Evolutionary conservation across 1,139 yeast genomes (phyloP), one percentile per base, ranked within the genome.

Genomic region (Yamadazyma sp.): DNA sequence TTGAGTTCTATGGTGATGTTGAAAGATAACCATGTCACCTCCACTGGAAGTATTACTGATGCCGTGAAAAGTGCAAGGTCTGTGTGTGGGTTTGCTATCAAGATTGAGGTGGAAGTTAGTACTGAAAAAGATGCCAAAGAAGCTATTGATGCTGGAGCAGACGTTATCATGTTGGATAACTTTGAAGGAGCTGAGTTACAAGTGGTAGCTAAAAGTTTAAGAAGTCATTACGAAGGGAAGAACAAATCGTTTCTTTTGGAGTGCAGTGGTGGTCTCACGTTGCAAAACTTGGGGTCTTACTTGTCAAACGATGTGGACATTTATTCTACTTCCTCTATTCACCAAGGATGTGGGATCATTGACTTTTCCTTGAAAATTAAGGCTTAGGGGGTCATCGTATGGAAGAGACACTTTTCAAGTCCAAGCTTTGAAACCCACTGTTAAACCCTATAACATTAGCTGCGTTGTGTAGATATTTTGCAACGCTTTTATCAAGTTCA

Each of bases 71-170:
- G 76, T 42, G 97, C 97, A 1, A 76, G 87, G 40, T 65, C 71
- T 11, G 95, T 84, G 1, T 87, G 90, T 54, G 97, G 97, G 3
- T 90, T 90, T 63, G 79, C 96, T 2, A 74, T 85, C 33, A 92
- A 92, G 62, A 84, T 92, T 38, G 97, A 90, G 60, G 97, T 90
- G 28, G 97, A 90, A 62, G 92, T 88, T 37, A 86, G 86, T 54
- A 67, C 77, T 40, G 95, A 86, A 57, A 75, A 65, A 6, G 97
- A 89, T 52, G 97, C 97, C 2, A 72, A 76, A 46, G 97, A 90
- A 56, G 97, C 97, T 20, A 90, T 90, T 54, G 78, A 72, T 21
- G 95, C 97, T 6, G 97, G 97, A 13, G 97, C 97, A 1, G 97
- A 90, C 61, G 88, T 90, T 14, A 84, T 92, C 47, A 90, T 90